Base-by-base conservation (phyloP, 345 rosid species). In the Physaria fendleri region DNA sequence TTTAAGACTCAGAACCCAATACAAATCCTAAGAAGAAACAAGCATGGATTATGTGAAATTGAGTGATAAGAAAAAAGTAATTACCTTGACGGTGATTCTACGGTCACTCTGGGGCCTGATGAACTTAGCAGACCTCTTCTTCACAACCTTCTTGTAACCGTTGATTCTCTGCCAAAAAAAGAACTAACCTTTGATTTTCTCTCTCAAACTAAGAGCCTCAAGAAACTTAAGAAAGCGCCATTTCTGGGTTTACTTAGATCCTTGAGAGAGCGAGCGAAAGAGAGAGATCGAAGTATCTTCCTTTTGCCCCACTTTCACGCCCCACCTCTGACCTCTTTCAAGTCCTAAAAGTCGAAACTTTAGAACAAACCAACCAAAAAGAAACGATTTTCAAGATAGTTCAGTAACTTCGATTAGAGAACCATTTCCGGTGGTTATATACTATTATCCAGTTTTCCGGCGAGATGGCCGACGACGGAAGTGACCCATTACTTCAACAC, bases 61-160 rank as follows among this genome's bases (percentile, higher is more conserved):
- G 56, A 35, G 25, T 10, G 40, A 27, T 15, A n/a, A n/a, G n/a
- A 4, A 33, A 47, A 10, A 10, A 18, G 18, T 5, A 30, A 13
- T 56, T 81, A 90, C 90, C 92, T 87, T 84, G 27, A 90, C 92
- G 4, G 85, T 72, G 66, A 81, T 77, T 78, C 78, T 84, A 21
- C 95, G 84, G 55, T 86, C 92, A 9, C 92, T 75, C 74, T 84
- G 95, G 28, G 95, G 85, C 46, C 93, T 79, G 77, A 79, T 87
- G 78, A 90, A 87, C 74, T 76, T 75, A 57, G 84, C 86, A 29
- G 76, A 66, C 69, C 95, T 72, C 87, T 89, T 89, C 89, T 86
- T 89, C 24, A 84, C 79, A 20, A 79, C 78, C 85, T 74, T 89
- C 89, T 89, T 89, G n/a, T n/a, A n/a, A n/a, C n/a, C n/a, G n/a